These are phyloP conservation scores for Auricularia auricula-judae DNA, from an alignment of 768 basidiomycete genomes.

Conservation along the genomic window DNA sequence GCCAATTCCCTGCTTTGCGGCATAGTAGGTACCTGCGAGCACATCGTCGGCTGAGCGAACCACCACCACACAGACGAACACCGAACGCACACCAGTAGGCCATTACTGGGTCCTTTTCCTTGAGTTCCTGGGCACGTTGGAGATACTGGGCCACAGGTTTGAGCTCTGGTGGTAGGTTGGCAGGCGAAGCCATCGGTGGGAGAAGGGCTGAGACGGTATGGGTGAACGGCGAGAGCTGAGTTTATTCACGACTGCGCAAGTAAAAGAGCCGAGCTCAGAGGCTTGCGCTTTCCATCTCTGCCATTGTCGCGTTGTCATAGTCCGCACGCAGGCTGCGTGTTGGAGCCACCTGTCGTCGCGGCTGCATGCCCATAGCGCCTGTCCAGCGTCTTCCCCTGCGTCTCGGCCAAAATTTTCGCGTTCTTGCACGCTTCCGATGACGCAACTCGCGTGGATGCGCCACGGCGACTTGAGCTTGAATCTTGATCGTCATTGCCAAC, in stretches of 20 bases:
- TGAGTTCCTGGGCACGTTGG: conserved; percentile 84
- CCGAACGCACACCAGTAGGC: conserved; percentile 87
- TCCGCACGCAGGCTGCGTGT: no score
- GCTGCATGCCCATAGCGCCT: no score
- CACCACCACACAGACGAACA: conserved; percentile 27
- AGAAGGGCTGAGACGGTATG: neutral
- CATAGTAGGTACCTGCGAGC: conserved; percentile 73
- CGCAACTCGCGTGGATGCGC: no score
- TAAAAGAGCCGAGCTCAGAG: neutral
- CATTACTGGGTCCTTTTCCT: conserved; percentile 70
- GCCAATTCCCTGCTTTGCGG: conserved; percentile 76
- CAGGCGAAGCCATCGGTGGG: neutral
- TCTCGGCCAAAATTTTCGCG: no score
- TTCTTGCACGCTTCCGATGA: no score
- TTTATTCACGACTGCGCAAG: neutral
- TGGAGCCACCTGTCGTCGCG: no score
- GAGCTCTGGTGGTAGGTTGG: conserved; percentile 19
- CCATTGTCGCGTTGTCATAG: no score
- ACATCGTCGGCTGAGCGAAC: neutral
- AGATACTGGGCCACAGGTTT: conserved; percentile 63
- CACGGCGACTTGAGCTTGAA: no score
- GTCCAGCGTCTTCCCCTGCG: no score
- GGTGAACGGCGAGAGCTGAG: neutral
- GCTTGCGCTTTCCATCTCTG: no score
- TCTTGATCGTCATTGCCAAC: no score